A percentile compares a stretch with the other conserved stretches of the same genome.
Evolutionary conservation across 805 yeast genomes (phyloP).

Genomic region (Candida silvicultrix): DNA sequence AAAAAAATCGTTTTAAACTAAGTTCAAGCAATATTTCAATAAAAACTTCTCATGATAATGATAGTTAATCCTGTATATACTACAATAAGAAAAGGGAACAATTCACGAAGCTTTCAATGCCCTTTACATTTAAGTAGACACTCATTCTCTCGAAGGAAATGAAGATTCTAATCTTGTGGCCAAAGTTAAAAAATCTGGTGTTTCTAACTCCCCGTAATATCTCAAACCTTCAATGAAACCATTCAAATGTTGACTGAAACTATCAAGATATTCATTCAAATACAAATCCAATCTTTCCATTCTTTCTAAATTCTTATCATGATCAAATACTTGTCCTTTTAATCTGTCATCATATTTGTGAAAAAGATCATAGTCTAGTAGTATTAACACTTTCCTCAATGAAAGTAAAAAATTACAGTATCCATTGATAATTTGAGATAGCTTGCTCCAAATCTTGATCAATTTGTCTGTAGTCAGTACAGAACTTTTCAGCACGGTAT

Average conservation of each 20-base stretch:
- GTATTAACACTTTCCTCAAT: constrained; percentile 47
- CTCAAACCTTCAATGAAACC: constrained; percentile 40
- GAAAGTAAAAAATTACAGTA: constrained; percentile 43
- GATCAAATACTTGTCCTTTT: constrained; percentile 32
- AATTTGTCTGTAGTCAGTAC: constrained; percentile 55
- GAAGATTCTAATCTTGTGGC: constrained; percentile 34
- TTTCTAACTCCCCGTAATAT: constrained; percentile 44
- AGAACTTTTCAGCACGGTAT: constrained; percentile 58
- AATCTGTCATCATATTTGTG: constrained; percentile 30
- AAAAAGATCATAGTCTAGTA: constrained; percentile 41
- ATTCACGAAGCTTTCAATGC: neutral
- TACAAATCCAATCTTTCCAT: constrained; percentile 34
- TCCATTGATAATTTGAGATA: constrained; percentile 41
- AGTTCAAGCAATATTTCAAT: too few relatives aligned
- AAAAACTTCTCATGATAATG: too few relatives aligned
- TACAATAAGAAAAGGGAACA: too few relatives aligned
- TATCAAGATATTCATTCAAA: constrained; percentile 35
- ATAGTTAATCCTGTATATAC: too few relatives aligned
- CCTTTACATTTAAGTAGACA: too few relatives aligned
- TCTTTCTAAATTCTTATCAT: constrained; percentile 32
- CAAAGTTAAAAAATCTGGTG: constrained; percentile 36
- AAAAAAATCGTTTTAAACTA: too few relatives aligned
- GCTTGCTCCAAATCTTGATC: constrained; percentile 36
- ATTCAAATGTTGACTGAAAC: constrained; percentile 37
- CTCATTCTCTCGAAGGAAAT: constrained; percentile 10